Base-by-base conservation (phyloP, 306 rosid species). In the Potentilla sterilis region DNA sequence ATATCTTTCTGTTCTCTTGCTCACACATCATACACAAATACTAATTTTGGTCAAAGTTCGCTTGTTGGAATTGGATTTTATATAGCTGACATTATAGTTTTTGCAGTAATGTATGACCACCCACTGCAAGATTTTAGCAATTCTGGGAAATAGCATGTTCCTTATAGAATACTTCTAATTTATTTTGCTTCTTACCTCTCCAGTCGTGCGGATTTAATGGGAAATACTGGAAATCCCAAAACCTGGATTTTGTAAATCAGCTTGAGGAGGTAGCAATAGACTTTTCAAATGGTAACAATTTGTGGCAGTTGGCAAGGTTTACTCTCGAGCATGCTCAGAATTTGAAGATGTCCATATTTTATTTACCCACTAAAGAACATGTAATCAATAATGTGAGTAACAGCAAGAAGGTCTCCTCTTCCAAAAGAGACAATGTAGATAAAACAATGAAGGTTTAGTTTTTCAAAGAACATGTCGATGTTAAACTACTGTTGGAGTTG, bases 221-320 rank as follows among this genome's bases (percentile, higher is more conserved):
- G 42, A 62, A 62, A 34, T 62, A 62, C 67, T 34, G 67, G 67
- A 62, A 62, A 34, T 62, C 67, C 42, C 67, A 62, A 62, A 32
- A 62, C 9, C n/a, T 62, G 41, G 67, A 34, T 62, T 62, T 62
- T 62, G n/a, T 62, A 11, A 12, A 34, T 34, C n/a, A 62, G 21
- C 42, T 62, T 13, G 1, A 62, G 21, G 67, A 62, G 41, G 67
- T 62, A 6, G 13, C 40, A 32, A 62, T 62, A 62, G 42, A 32
- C 6, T 42, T 62, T 14, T 62, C 67, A 13, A 34, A 12, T 14
- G 67, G 67, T 13, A 4, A 13, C 10, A 62, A 62, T 6, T 40
- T 4, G 13, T 28, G 7, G 42, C n/a, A 62, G 10, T 34, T 62
- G 42, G 67, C 67, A 32, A 34, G 67, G n/a, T 32, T 11, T 34